A percentile compares a stretch with the other conserved stretches of the same genome.
Evolutionary conservation across 176 grass and related monocot species (phyloP).

Genomic region (Alloteropsis semialata): DNA sequence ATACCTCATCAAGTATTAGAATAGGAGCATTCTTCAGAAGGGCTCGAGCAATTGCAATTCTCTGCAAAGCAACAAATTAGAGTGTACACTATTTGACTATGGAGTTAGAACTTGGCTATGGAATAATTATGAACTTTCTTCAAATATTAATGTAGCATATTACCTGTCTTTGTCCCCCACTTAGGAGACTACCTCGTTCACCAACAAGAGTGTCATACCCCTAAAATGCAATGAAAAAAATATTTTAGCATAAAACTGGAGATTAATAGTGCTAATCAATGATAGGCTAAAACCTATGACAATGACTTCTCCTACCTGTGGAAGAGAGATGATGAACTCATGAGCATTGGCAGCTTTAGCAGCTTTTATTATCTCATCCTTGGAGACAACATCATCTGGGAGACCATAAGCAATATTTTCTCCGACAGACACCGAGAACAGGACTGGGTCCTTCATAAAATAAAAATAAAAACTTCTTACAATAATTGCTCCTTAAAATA

Average conservation of each 20-base stretch:
- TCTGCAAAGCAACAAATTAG: constrained; percentile 49
- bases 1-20: constrained; percentile 98
- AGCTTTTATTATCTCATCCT: constrained; percentile 96
- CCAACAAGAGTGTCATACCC: constrained; percentile 90
- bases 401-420: constrained; percentile 99
- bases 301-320: constrained; percentile 52
- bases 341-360: constrained; percentile 98
- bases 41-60: constrained; percentile 88
- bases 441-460: constrained; percentile 62
- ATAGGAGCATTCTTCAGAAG: constrained; percentile 92
- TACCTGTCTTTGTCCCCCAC: constrained; percentile 99
- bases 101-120: neutral
- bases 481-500: neutral
- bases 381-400: constrained; percentile 86
- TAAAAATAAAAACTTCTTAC: neutral
- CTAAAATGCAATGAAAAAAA: constrained; percentile 40
- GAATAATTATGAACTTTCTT: constrained; percentile 9
- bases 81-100: neutral
- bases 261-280: constrained; percentile 5
- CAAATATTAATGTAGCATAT: neutral
- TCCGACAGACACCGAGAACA: constrained; percentile 83
- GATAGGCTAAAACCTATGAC: neutral
- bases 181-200: constrained; percentile 84
- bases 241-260: constrained; percentile 9
- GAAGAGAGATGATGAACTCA: constrained; percentile 95